Evolutionary conservation across 2,329 filamentous ascomycete species (phyloP).

Genomic region (Trichoderma citrinoviride): DNA sequence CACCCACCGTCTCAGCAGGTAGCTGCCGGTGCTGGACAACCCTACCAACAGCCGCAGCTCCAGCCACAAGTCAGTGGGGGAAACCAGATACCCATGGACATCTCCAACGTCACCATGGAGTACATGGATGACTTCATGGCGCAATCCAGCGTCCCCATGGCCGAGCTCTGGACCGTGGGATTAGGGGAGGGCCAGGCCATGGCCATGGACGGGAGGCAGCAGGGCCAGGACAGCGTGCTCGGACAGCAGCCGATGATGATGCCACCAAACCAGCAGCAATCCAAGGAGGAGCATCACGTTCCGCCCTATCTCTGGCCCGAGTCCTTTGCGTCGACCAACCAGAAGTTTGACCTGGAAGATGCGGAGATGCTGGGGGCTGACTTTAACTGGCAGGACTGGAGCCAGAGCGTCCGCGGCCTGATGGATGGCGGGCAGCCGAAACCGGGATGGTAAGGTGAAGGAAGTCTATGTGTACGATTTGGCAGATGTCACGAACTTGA

Average conservation of each 20-base stretch:
- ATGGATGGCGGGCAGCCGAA: slow-evolving; percentile 31
- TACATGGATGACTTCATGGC: slow-evolving; percentile 41
- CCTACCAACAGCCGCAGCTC: not conserved
- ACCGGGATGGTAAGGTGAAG: slow-evolving; percentile 29
- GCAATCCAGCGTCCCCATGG: slow-evolving; percentile 37
- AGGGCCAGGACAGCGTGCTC: slow-evolving; percentile 4
- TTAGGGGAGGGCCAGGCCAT: not conserved
- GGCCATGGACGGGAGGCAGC: not conserved
- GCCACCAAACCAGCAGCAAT: slow-evolving; percentile 27
- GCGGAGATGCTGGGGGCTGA: slow-evolving; percentile 42
- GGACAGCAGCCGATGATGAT: slow-evolving; percentile 26
- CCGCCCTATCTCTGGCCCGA: slow-evolving; percentile 45
- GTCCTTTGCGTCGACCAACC: slow-evolving; percentile 32
- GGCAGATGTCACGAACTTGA: not conserved
- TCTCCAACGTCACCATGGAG: slow-evolving; percentile 34
- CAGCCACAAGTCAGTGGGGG: not conserved
- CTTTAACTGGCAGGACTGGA: slow-evolving; percentile 52
- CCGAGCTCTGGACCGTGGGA: slow-evolving; percentile 35
- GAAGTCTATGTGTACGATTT: not conserved
- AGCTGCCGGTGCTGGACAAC: not conserved
- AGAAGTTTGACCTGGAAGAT: slow-evolving; percentile 33
- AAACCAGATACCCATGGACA: slow-evolving; percentile 27
- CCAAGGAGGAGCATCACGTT: slow-evolving; percentile 36
- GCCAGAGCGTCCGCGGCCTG: slow-evolving; percentile 41
- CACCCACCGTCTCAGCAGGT: not conserved